Base-by-base conservation (phyloP, 148 eudicot genomes). In the Polygonum maritimum region DNA sequence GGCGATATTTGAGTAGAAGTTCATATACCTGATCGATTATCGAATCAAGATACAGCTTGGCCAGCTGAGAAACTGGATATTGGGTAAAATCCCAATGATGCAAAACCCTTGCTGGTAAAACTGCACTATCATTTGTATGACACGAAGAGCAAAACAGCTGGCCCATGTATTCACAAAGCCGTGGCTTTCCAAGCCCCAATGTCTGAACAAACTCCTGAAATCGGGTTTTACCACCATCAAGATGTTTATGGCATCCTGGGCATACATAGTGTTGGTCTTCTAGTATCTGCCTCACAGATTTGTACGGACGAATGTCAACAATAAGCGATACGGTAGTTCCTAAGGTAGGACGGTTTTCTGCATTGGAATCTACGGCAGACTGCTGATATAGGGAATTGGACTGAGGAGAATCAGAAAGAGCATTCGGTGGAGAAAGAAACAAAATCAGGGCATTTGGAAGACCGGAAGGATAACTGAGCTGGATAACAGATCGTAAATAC, bases 161-260 rank as follows among this genome's bases (percentile, higher is more conserved):
- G 67, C 97, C 94, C 12, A 87, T 95, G 75, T 95, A 95, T 81
- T 92, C 97, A 89, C 98, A 95, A 62, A 87, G 82, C 62, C 98
- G 97, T 58, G 97, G 98, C 72, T 87, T 92, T 8, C 97, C 98
- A 96, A 97, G 89, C 52, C 98, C 97, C 79, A 95, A 79, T 65
- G 91, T 89, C 78, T 85, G 89, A 33, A 76, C 94, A 81, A 92
- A 78, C 78, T 88, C 98, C 79, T 71, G 78, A 82, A 95, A 80
- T 48, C 87, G 89, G 38, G 94, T 92, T 83, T 83, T 92, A 33
- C 94, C 96, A 74, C 87, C 84, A 79, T 89, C 96, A 84, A 95
- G 89, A 81, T 88, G 82, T 69, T 73, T 89, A 82, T 82, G 92
- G 85, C 98, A 95, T 69, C 96, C 98, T 26, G 97, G 91, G 91